Conservation (phyloP, 2,329 filamentous ascomycete genomes). For the Calcarisporium arbuscula region DNA sequence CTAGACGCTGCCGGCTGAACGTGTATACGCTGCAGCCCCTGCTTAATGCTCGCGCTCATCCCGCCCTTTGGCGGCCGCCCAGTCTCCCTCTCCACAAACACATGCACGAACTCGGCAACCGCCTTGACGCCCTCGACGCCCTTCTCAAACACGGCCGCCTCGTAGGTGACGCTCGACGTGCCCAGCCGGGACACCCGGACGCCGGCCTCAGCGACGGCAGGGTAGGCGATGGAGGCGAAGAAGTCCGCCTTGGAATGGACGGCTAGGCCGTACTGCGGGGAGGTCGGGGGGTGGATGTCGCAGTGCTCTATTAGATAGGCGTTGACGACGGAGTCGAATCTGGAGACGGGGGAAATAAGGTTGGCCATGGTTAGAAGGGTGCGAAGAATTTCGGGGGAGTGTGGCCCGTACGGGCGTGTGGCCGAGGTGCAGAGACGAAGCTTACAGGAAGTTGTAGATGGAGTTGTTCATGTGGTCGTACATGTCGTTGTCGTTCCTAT, state of each 20-base stretch:
- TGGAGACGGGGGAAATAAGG: constrained; percentile 19
- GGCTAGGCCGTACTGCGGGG: constrained; percentile 72
- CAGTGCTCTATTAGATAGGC: constrained; percentile 78
- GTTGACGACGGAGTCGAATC: constrained; percentile 87
- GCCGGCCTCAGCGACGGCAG: constrained; percentile 73
- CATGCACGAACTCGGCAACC: constrained; percentile 80
- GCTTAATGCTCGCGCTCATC: constrained; percentile 54
- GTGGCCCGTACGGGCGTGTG: too few species aligned
- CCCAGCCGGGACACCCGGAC: constrained; percentile 79
- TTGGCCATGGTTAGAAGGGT: not conserved
- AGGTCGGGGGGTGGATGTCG: constrained; percentile 62
- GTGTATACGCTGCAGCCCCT: constrained; percentile 51
- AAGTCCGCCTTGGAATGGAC: constrained; percentile 84
- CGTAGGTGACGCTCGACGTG: constrained; percentile 81
- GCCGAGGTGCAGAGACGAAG: too few species aligned
- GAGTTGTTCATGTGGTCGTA: constrained; percentile 91
- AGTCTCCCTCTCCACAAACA: constrained; percentile 73
- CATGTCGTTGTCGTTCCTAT: constrained; percentile 89
- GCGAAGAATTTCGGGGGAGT: not conserved
- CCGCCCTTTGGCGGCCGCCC: constrained; percentile 60
- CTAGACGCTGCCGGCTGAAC: constrained; percentile 5
- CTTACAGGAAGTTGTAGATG: constrained; percentile 72
- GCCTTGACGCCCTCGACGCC: constrained; percentile 70
- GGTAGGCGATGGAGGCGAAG: constrained; percentile 75
- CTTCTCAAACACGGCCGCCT: constrained; percentile 77